Evolutionary conservation across 2,329 filamentous ascomycete genomes (phyloP).

Genomic region (Phaeomoniella chlamydospora): DNA sequence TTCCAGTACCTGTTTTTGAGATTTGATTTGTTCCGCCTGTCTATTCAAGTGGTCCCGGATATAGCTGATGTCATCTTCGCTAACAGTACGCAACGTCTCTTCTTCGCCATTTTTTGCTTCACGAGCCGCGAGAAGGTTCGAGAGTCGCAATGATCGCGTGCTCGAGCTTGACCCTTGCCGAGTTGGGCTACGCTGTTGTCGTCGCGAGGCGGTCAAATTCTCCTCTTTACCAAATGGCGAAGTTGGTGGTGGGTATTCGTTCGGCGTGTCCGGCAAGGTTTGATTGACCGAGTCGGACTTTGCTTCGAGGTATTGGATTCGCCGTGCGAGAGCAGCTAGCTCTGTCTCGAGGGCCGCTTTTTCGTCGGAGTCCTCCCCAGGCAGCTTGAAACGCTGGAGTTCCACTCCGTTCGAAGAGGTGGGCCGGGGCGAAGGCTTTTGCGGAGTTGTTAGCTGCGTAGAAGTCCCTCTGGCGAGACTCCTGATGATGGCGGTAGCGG

Average conservation of each 20-base stretch:
- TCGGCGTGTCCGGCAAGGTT: slow-evolving; percentile 65
- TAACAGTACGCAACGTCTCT: slow-evolving; percentile 40
- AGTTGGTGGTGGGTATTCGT: slow-evolving; percentile 46
- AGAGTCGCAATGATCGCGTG: slow-evolving; percentile 19
- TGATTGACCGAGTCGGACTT: slow-evolving; percentile 50
- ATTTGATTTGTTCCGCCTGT: slow-evolving; percentile 82
- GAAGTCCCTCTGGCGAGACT: slow-evolving; percentile 26
- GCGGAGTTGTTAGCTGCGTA: slow-evolving; percentile 17
- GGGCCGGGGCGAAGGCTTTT: slow-evolving; percentile 18
- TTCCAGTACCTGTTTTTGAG: slow-evolving; percentile 71
- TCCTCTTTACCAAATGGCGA: slow-evolving; percentile 49
- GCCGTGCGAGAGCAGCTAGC: slow-evolving; percentile 59
- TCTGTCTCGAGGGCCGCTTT: slow-evolving; percentile 74
- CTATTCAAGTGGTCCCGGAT: slow-evolving; percentile 84
- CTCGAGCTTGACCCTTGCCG: slow-evolving; percentile 15
- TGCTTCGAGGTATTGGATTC: slow-evolving; percentile 72
- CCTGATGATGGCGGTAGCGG: slow-evolving; percentile 29
- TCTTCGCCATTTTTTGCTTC: slow-evolving; percentile 22
- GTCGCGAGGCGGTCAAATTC: slow-evolving; percentile 18
- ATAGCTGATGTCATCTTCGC: slow-evolving; percentile 70
- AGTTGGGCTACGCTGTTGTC: slow-evolving; percentile 16
- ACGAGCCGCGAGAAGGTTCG: slow-evolving; percentile 18
- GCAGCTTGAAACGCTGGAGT: slow-evolving; percentile 49
- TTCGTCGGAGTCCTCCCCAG: slow-evolving; percentile 58
- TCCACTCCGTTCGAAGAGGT: slow-evolving; percentile 33